Base-by-base conservation (phyloP, 768 basidiomycete genomes). In the Termitomyces sp. region DNA sequence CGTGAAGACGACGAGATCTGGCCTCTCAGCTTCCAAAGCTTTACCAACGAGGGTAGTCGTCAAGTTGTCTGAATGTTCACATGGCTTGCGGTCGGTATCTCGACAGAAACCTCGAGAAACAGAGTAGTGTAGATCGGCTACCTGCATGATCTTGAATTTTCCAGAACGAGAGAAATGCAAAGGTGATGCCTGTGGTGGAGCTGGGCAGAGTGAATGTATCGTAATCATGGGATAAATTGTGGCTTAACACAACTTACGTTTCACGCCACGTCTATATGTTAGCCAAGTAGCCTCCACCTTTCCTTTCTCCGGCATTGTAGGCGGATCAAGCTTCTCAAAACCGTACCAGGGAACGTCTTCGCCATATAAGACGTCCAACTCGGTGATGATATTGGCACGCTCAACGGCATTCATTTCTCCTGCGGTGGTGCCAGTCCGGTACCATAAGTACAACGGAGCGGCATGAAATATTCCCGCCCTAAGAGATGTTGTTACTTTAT, bases 51-150 rank as follows among this genome's bases (percentile, higher is more conserved):
- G 82, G 2, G 83, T 77, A n/a, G 76, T 79, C 0, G 94, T 94
- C 60, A 90, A 78, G 60, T 86, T 84, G 68, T 98, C 96, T 2
- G 93, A 90, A 39, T 77, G 76, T 16, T 71, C 68, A 62, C 80
- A 81, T 36, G 76, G 73, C 55, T 83, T 81, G 10, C 86, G 75
- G 37, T 80, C 68, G 2, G 88, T 88, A 59, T 97, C 94, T 37
- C 83, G 80, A 67, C 96, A 98, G 8, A 72, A 64, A 2, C 94
- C 94, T 34, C 80, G 78, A 4, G 86, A 83, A 51, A 94, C 92
- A 0, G 90, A 91, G 71, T 84, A 98, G 69, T 99, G 96, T 29
- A 99, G 77, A 69, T 99, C 96, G 5, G 96, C 96, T 32, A 98
- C 80, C 73, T 94, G 90, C 44, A 95, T 75, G 58, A 96, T 84